Evolutionary conservation across 2,329 filamentous ascomycete genomes (phyloP).

Genomic region (Pleurostoma richardsiae): DNA sequence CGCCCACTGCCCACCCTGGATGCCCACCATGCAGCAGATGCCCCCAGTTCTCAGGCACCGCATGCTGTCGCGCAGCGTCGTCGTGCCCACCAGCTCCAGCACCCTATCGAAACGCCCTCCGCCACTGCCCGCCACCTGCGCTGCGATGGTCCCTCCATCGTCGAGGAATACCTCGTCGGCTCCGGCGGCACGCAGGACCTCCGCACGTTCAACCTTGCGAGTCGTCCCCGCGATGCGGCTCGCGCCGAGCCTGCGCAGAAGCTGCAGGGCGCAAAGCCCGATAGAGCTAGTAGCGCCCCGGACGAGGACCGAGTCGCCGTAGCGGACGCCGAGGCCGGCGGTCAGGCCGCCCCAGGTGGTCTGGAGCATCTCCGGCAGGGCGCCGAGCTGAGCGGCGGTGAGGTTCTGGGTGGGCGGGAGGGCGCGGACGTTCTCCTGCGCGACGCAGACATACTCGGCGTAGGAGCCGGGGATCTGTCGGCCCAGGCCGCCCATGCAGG

Average conservation of each 20-base stretch:
- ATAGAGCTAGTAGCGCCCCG: constrained; percentile 42
- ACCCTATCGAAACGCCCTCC: constrained; percentile 34
- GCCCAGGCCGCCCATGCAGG: constrained; percentile 43
- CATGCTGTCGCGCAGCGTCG: constrained; percentile 36
- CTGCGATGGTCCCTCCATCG: constrained; percentile 27
- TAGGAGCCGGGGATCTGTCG: constrained; percentile 41
- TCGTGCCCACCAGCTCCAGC: constrained; percentile 38
- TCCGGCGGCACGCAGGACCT: constrained; percentile 29
- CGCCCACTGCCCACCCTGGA: constrained; percentile 14
- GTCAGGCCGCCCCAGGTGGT: constrained; percentile 40
- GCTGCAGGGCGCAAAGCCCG: constrained; percentile 37
- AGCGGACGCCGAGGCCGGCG: constrained; percentile 26
- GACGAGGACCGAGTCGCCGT: constrained; percentile 38
- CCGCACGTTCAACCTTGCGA: constrained; percentile 24
- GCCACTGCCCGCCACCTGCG: constrained; percentile 21
- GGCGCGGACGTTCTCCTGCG: constrained; percentile 29
- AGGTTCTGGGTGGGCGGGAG: constrained; percentile 20
- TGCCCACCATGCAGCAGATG: constrained; percentile 37
- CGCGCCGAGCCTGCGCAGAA: constrained; percentile 34
- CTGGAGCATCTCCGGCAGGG: constrained; percentile 45
- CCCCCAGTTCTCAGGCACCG: constrained; percentile 29
- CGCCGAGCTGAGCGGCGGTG: constrained; percentile 28
- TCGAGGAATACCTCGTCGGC: constrained; percentile 38
- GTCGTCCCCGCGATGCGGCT: constrained; percentile 32
- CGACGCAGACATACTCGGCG: constrained; percentile 41